Evolutionary conservation across 768 basidiomycete genomes (phyloP), one percentile per base, ranked within the genome.

Genomic region (Termitomyces sp.): DNA sequence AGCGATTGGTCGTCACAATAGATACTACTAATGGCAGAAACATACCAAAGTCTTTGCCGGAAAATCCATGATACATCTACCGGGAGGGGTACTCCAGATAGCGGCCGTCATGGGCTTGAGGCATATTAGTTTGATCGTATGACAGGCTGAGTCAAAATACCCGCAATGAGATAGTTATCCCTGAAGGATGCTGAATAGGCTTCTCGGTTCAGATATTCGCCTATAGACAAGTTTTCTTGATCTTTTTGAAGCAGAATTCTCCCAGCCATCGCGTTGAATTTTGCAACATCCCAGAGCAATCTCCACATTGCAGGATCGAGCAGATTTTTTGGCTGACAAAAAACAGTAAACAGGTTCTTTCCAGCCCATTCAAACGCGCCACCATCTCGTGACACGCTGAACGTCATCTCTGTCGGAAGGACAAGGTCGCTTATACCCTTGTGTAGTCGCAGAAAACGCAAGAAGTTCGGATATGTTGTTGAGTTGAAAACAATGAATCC

Each of bases 301-400:
- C 87, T 76, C 84, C 88, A 87, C 82, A 91, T 86, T 36, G 76
- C 69, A 0, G 85, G 81, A 57, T 87, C 84, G 1, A 89, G 69
- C 36, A 91, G 60, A 26, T 88, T 82, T 47, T 71, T 72, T 4
- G 79, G 74, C 69, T 90, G 89, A 66, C 86, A 86, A 69, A 92
- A 92, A 0, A 92, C 75, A 0, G 83, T 80, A 8, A 75, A 67
- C 0, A 83, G 74, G 50, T 81, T 84, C 63, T 82, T 81, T 33
- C 89, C 88, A 3, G 89, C 87, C 88, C 91, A 92, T 69, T 92
- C 89, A 64, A 89, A 89, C 1, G 65, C 69, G 0, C 89, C 91
- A 23, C 68, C 59, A 68, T 91, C 88, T 50, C 89, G 78, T 4
- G 89, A 88, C 41, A 93, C 82, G 63, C 83, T 82, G 71, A 92